Evolutionary conservation across 805 yeast genomes (phyloP).

Genomic region (Starmerella asiatica): DNA sequence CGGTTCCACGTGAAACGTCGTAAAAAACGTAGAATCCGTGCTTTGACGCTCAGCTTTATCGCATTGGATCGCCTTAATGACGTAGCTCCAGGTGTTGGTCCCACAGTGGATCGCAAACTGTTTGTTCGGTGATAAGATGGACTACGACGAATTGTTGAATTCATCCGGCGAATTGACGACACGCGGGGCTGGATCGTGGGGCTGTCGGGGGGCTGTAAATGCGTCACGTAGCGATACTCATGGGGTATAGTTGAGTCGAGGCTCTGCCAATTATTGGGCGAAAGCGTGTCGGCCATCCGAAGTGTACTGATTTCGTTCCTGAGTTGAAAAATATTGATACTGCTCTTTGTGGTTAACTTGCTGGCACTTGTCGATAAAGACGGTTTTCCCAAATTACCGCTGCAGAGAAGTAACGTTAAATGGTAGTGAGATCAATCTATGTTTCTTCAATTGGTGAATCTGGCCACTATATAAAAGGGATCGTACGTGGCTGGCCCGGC

Average conservation of each 20-base stretch:
- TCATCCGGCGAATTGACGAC: not conserved
- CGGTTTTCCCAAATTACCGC: no score
- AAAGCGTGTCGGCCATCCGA: not conserved
- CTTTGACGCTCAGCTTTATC: constrained; percentile 7
- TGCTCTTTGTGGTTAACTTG: no score
- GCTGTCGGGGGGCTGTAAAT: not conserved
- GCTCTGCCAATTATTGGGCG: constrained; percentile 10
- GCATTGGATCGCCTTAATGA: constrained; percentile 13
- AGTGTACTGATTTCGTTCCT: not conserved
- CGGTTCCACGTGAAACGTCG: constrained; percentile 9
- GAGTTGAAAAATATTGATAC: no score
- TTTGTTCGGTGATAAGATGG: no score
- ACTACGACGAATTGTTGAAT: not conserved
- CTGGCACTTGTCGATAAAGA: no score
- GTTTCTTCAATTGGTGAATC: no score
- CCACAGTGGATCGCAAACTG: constrained; percentile 1
- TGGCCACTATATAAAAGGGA: no score
- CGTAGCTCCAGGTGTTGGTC: constrained; percentile 1
- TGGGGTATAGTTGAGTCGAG: constrained; percentile 10
- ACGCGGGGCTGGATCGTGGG: not conserved
- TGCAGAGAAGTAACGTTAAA: no score
- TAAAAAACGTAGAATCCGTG: constrained; percentile 8
- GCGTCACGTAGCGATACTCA: constrained; percentile 8
- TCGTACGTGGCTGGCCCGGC: no score
- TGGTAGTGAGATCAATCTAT: no score